phyloP scores from a whole-genome alignment of 805 yeast species.

The Blastobotrys mokoenaii region DNA sequence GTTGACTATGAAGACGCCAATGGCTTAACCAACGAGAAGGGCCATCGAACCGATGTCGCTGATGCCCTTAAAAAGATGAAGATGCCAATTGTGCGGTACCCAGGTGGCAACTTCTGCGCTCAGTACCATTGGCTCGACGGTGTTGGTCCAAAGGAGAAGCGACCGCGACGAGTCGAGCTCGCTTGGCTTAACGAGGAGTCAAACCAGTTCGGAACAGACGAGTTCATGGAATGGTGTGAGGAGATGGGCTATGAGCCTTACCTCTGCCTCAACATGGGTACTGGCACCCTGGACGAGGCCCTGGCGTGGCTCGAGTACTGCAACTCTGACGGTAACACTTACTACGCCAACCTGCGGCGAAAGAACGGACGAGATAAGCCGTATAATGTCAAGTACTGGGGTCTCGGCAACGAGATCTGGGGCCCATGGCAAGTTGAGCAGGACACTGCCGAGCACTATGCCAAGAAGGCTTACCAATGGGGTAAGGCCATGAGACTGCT shows the following conservation, averaged over 20 bases:
- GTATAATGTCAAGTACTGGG: slow-evolving; percentile 31
- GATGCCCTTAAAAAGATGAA: slow-evolving; percentile 27
- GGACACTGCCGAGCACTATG: slow-evolving; percentile 25
- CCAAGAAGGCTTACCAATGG: slow-evolving; percentile 28
- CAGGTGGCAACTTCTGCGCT: slow-evolving; percentile 32
- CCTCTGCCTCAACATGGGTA: slow-evolving; percentile 31
- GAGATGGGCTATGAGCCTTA: slow-evolving; percentile 28
- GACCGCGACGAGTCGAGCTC: slow-evolving; percentile 30
- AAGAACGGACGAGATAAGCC: slow-evolving; percentile 30
- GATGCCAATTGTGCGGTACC: slow-evolving; percentile 31
- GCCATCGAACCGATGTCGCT: slow-evolving; percentile 27
- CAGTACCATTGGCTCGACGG: slow-evolving; percentile 32
- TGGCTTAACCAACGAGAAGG: slow-evolving; percentile 21
- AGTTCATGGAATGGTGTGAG: slow-evolving; percentile 30
- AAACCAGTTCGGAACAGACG: slow-evolving; percentile 31
- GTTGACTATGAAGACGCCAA: slow-evolving; percentile 24
- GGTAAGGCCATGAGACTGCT: slow-evolving; percentile 30
- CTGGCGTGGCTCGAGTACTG: slow-evolving; percentile 32
- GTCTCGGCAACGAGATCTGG: slow-evolving; percentile 32
- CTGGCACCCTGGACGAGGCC: slow-evolving; percentile 32
- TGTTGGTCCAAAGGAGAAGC: slow-evolving; percentile 26
- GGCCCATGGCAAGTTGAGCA: slow-evolving; percentile 33
- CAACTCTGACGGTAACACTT: slow-evolving; percentile 27
- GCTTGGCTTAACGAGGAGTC: slow-evolving; percentile 31
- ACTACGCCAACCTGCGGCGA: slow-evolving; percentile 30